Conservation (phyloP, 129 eudicot genomes). For the Flaveria sonorensis region DNA sequence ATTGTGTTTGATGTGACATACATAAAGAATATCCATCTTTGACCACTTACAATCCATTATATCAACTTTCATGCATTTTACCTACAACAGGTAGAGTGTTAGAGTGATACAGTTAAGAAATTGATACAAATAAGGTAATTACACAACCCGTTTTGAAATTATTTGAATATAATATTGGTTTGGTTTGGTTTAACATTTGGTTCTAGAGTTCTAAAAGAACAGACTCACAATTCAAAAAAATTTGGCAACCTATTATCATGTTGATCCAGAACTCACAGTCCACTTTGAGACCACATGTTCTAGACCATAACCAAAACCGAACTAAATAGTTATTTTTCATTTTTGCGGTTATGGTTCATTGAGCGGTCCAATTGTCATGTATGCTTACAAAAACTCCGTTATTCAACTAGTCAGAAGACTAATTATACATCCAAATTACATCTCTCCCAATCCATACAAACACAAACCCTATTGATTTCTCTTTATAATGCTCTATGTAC, state of each 20-base stretch:
- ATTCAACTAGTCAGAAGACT: not conserved
- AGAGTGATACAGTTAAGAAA: too few species aligned
- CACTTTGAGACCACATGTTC: not conserved
- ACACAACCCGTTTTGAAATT: not conserved
- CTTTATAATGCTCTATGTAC: slow-evolving; percentile 18
- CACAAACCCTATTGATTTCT: slow-evolving; percentile 10
- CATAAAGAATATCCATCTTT: too few species aligned
- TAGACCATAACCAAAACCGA: not conserved
- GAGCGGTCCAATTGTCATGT: not conserved
- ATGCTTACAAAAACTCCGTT: not conserved
- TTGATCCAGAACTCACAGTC: not conserved
- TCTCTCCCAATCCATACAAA: slow-evolving; percentile 10
- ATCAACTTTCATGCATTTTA: not conserved
- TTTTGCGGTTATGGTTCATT: not conserved
- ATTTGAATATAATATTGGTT: too few species aligned
- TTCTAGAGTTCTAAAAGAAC: too few species aligned
- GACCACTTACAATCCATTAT: not conserved
- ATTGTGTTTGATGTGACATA: not conserved
- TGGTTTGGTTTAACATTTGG: too few species aligned
- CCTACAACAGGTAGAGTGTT: too few species aligned
- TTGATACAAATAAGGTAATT: too few species aligned
- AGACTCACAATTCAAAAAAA: too few species aligned
- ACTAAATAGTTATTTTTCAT: not conserved
- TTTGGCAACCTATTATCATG: not conserved
- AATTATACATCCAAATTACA: slow-evolving; percentile 4